Evolutionary conservation across 2,329 filamentous ascomycete genomes (phyloP).

Genomic region (Talaromyces sp.): DNA sequence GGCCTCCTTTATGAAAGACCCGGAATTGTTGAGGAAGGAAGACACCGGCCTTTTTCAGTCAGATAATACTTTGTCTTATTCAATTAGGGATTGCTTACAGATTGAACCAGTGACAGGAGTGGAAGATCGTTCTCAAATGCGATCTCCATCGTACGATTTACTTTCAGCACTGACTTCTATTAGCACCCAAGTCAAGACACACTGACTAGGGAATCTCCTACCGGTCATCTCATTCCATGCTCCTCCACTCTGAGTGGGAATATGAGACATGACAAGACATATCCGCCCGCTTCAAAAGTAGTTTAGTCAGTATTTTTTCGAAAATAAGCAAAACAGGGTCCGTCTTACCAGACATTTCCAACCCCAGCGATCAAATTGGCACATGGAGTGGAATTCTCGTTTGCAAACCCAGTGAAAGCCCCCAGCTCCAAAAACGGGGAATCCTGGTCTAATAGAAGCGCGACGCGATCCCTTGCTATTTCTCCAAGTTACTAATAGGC

Average conservation of each 20-base stretch:
- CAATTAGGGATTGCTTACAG: no score
- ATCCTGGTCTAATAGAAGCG: constrained; percentile 33
- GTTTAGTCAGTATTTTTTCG: no score
- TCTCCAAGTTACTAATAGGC: no score
- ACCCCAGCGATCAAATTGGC: constrained; percentile 38
- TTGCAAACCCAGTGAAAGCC: constrained; percentile 34
- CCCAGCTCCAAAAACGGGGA: constrained; percentile 39
- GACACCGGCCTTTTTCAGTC: no score
- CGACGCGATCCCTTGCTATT: constrained; percentile 36
- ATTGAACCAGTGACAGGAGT: constrained; percentile 38
- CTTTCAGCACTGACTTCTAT: no score
- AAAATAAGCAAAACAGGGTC: no score
- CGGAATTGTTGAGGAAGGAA: constrained; percentile 43
- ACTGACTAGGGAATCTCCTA: no score
- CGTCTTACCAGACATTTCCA: constrained; percentile 29
- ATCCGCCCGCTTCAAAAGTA: constrained; percentile 30
- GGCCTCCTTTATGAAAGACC: constrained; percentile 41
- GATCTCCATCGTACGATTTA: no score
- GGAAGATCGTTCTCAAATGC: constrained; percentile 41
- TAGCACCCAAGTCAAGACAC: no score
- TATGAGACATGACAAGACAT: constrained; percentile 39
- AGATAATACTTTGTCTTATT: no score
- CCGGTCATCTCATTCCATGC: constrained; percentile 36
- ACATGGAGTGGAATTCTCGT: constrained; percentile 24
- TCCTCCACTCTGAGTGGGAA: constrained; percentile 40